Base-by-base conservation (phyloP, 2,329 filamentous ascomycete genomes). In the Trichoderma asperellum region DNA sequence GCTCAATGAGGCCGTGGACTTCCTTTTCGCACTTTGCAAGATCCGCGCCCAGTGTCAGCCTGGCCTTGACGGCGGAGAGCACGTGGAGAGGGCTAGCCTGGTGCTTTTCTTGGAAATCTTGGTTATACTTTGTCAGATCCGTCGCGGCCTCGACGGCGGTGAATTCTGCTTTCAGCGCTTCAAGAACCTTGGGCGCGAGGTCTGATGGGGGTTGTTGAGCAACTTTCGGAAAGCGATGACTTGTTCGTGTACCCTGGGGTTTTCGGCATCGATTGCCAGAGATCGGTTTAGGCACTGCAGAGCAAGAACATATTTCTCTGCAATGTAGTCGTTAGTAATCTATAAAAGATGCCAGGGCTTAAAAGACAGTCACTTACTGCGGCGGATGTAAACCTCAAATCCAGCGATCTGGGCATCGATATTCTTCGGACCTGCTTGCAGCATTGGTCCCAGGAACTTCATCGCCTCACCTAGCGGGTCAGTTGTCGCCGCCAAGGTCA, bases 261-360 rank as follows among this genome's bases (percentile, higher is more conserved):
- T 86, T 57, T 88, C 84, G 2, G 89, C 79, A 71, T 96, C 90
- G 40, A 97, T 83, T 3, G 86, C 84, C 68, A 88, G 82, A 34
- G 93, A 90, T 21, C 92, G 90, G 60, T 92, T 88, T 66, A 99
- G 86, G 79, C 93, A 97, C 76, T 93, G 92, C 70, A 97, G 85
- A 0, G 96, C 95, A 70, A 97, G 90, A 55, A 97, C 82, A 76
- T 92, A 93, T 83, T 97, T 97, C 77, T 89, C 94, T 95, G 75
- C 55, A 69, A 49, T 4, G 18, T 27, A 32, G 5, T 68, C 14
- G 61, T 71, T 43, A 73, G 67, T n/a, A 29, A 47, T 21, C n/a
- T 37, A 21, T 56, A 16, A 32, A 40, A 18, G n/a, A 21, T 6
- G 16, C 2, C n/a, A 21, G 47, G 16, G 10, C 29, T 32, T 4